A percentile compares a stretch with the other conserved stretches of the same genome.
phyloP scores from a whole-genome alignment of 2,329 filamentous ascomycete species.

The Colletotrichum liriopes region DNA sequence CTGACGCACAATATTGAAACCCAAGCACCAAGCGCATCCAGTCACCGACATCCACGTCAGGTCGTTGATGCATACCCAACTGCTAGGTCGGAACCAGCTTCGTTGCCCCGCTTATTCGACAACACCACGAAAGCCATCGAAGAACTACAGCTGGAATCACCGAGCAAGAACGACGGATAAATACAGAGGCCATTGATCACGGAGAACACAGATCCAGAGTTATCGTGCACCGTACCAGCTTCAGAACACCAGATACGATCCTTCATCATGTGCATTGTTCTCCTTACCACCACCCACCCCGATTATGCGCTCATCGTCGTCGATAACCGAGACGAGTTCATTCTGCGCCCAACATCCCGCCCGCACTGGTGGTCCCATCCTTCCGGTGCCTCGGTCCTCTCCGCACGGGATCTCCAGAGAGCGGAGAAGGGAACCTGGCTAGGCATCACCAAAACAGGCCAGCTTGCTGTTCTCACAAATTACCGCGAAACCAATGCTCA shows the following conservation, averaged over 20 bases:
- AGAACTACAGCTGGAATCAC: background rate
- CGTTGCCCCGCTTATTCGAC: background rate
- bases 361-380: constrained; percentile 75
- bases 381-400: constrained; percentile 66
- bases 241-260: background rate
- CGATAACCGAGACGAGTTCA: constrained; percentile 84
- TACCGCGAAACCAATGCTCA: constrained; percentile 70
- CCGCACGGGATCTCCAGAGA: constrained; percentile 74
- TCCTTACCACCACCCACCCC: constrained; percentile 83
- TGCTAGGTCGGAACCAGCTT: constrained; percentile 11
- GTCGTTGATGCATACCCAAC: constrained; percentile 18
- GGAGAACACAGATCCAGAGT: background rate
- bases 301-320: constrained; percentile 82
- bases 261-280: constrained; percentile 80
- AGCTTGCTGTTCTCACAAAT: constrained; percentile 77
- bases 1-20: constrained; percentile 12
- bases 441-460: constrained; percentile 72
- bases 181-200: background rate
- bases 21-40: constrained; percentile 2
- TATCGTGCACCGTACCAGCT: background rate
- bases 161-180: background rate
- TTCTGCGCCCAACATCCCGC: constrained; percentile 74
- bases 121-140: background rate
- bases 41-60: constrained; percentile 24
- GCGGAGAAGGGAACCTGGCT: constrained; percentile 77